These are phyloP conservation scores for Cyclaneusma minus DNA, from an alignment of 2,329 filamentous ascomycete genomes.

Conservation along the genomic window DNA sequence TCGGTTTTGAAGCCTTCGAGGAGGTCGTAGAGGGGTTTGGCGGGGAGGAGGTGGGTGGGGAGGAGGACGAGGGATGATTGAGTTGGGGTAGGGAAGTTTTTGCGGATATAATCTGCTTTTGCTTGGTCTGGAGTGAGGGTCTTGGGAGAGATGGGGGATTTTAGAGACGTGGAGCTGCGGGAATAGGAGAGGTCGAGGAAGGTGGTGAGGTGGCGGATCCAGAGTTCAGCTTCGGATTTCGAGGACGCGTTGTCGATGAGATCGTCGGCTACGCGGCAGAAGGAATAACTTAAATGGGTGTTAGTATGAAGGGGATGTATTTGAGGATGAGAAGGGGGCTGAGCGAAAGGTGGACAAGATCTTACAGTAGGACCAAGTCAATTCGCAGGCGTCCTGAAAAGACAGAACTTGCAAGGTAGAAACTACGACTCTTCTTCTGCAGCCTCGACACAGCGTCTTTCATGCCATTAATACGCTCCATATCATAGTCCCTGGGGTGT, in stretches of 20 bases:
- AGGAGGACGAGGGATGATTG: conserved; percentile 42
- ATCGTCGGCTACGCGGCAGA: conserved; percentile 60
- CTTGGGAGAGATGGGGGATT: conserved; percentile 6
- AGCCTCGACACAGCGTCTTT: conserved; percentile 42
- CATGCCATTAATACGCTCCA: conserved; percentile 39
- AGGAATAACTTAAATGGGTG: conserved; percentile 43
- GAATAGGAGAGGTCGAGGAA: conserved; percentile 40
- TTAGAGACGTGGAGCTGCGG: conserved; percentile 7
- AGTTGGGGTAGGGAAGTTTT: conserved; percentile 34
- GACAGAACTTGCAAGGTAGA: conserved; percentile 55
- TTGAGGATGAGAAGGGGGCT: conserved; percentile 5
- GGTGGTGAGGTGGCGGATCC: conserved; percentile 40
- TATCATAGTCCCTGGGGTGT: conserved; percentile 35
- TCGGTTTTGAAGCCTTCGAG: conserved; percentile 57
- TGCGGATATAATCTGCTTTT: conserved; percentile 21
- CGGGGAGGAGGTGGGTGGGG: conserved; percentile 38
- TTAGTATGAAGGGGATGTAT: conserved; percentile 6
- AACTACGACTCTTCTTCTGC: conserved; percentile 52
- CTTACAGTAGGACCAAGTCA: conserved; percentile 48
- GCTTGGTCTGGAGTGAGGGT: background rate
- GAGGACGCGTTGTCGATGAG: conserved; percentile 49
- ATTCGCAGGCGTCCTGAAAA: conserved; percentile 54
- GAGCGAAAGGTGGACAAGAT: background rate
- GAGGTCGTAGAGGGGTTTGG: conserved; percentile 44
- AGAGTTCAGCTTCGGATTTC: conserved; percentile 33